These are phyloP conservation scores for Catharanthus roseus DNA, from an alignment of 257 asterid species.

Conservation along the genomic window DNA sequence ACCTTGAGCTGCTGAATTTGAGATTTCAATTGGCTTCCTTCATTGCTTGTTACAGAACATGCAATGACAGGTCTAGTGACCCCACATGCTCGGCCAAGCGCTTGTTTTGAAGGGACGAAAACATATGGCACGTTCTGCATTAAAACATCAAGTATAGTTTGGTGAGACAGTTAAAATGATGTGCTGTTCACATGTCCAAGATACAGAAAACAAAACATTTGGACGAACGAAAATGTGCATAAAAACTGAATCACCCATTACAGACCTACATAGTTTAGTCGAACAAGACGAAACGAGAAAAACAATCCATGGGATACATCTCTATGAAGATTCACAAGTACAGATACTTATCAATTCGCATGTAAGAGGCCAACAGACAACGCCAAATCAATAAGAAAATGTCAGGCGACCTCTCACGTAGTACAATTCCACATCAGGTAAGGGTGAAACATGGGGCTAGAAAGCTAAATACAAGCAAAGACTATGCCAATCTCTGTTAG, in stretches of 20 bases:
- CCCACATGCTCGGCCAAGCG: slow-evolving; percentile 78
- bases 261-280: no score
- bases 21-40: slow-evolving; percentile 73
- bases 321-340: not conserved
- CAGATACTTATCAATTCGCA: not conserved
- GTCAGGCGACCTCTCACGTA: not conserved
- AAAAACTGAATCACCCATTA: not conserved
- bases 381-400: not conserved
- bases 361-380: not conserved
- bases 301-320: not conserved
- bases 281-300: not conserved
- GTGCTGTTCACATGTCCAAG: not conserved
- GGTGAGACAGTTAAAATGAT: not conserved
- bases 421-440: not conserved
- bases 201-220: not conserved
- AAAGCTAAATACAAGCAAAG: not conserved
- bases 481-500: not conserved
- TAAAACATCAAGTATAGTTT: not conserved
- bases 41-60: slow-evolving; percentile 74
- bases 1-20: slow-evolving; percentile 78
- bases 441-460: not conserved
- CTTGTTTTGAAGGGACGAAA: slow-evolving; percentile 72
- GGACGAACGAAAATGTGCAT: no score
- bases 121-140: slow-evolving; percentile 63
- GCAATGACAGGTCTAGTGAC: slow-evolving; percentile 79